Base-by-base conservation (phyloP, 2,329 filamentous ascomycete genomes). In the Botrytis deweyae region DNA sequence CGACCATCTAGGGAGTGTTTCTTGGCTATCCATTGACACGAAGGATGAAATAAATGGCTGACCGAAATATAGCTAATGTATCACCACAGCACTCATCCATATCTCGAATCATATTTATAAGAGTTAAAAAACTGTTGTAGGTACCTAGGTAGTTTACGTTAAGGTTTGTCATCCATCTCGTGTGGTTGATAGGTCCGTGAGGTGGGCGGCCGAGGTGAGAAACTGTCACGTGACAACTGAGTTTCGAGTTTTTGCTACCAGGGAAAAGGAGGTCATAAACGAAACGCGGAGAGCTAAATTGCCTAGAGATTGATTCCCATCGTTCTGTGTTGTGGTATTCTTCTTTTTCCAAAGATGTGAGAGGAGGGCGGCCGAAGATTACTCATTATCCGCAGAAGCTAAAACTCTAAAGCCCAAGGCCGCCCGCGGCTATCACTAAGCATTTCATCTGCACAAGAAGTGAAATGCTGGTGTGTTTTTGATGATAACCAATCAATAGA, bases 221-320 rank as follows among this genome's bases (percentile, higher is more conserved):
- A 10, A 1, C 0, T 10, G 4, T 20, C 55, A 52, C 59, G 58
- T 71, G 69, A 40, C 22, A 0, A 0, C 0, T 1, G 0, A 2
- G 1, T 14, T 14, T 14, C 9, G 25, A n/a, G n/a, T 7, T 33
- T n/a, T 65, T 10, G 1, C 16, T 20, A 8, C 2, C 14, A 4
- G 25, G 5, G n/a, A 68, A 52, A 18, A 9, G 38, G 38, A 52
- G 36, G 46, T 8, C n/a, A 36, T 22, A n/a, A 55, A 22, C 5
- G 38, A 36, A 67, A 22, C 20, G 29, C 9, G 25, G 38, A 55
- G 38, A 40, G 22, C 3, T 10, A 40, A 20, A 29, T 40, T 67
- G 2, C 9, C 33, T 14, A 14, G 22, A 18, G 20, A 3, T 29
- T 49, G 20, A 49, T 49, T 8, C 9, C 33, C 6, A 36, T 29